phyloP scores from a whole-genome alignment of 306 rosid species.

The Vicia villosa region DNA sequence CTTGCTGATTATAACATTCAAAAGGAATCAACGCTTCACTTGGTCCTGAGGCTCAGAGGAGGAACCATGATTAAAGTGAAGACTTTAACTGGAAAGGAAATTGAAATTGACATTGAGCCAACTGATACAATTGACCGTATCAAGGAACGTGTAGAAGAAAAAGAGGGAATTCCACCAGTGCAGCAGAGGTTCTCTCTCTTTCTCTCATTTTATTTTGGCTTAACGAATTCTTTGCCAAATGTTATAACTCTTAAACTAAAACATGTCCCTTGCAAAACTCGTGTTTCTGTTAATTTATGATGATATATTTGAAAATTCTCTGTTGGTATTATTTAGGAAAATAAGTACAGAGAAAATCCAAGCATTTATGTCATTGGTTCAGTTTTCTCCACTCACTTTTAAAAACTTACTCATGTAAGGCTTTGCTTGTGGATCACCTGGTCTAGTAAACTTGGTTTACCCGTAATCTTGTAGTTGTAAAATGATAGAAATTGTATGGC shows the following conservation, averaged over 20 bases:
- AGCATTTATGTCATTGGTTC: constrained; percentile 22
- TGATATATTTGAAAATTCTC: neutral
- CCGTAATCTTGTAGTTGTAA: neutral
- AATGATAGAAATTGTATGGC: neutral
- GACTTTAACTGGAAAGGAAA: constrained; percentile 97
- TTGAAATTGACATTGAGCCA: constrained; percentile 95
- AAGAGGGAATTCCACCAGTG: constrained; percentile 98
- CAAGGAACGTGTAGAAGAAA: constrained; percentile 97
- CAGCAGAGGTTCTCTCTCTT: constrained; percentile 75
- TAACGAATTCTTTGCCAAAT: neutral
- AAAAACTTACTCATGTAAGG: neutral
- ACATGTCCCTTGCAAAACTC: constrained; percentile 7
- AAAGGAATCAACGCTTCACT: constrained; percentile 96
- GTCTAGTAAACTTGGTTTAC: constrained; percentile 13
- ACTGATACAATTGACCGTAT: constrained; percentile 91
- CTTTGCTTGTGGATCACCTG: neutral
- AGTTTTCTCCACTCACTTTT: constrained; percentile 5
- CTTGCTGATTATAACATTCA: constrained; percentile 96
- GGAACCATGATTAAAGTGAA: constrained; percentile 99
- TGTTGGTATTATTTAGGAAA: neutral
- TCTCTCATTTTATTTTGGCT: constrained; percentile 12
- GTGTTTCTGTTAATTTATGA: constrained; percentile 21
- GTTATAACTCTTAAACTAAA: constrained; percentile 15
- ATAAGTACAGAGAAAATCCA: constrained; percentile 11
- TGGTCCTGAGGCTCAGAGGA: constrained; percentile 94